Base-by-base conservation (phyloP, 2,329 filamentous ascomycete species). In the Beauveria rudraprayagi region DNA sequence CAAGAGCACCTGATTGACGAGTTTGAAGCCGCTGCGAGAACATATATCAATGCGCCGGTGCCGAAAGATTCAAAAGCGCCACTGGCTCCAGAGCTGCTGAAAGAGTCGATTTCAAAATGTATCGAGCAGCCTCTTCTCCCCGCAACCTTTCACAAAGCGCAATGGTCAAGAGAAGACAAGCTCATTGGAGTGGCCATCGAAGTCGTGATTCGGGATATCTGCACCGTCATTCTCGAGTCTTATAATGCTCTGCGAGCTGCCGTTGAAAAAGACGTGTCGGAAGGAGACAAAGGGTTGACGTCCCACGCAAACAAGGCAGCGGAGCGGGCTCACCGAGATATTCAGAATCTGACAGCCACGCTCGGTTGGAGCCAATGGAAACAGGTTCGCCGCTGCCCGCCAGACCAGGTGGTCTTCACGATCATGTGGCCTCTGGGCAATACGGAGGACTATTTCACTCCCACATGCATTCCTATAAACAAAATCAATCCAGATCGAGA, bases 371-470 rank as follows among this genome's bases (percentile, higher is more conserved):
- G 82, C 3, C 77, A 72, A 0, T 88, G 83, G 83, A 85, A 83
- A 65, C 75, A 79, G 55, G 83, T 83, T 56, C 72, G 75, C 7
- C 75, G 76, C 1, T 88, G 86, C 67, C 70, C 66, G 0, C 73
- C 76, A 8, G 76, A 82, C 50, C 79, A 88, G 69, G 70, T 85
- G 3, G 84, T 84, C 63, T 78, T 83, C 51, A 74, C 87, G n/a
- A 83, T 84, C 1, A 85, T 88, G 67, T 88, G 84, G 84, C 85
- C 85, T 0, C 74, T 79, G 68, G 85, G 85, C 0, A 75, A 71
- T 0, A 67, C 72, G 0, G 76, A 83, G 28, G 84, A 88, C 66
- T 82, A 85, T 65, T 76, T 69, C 67, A 56, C 67, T 14, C 72
- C 72, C 0, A 72, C 66, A 2, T 75, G 72, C 24, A 67, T 67